Conservation (phyloP, 2,329 filamentous ascomycete species). For the Fusarium udum region DNA sequence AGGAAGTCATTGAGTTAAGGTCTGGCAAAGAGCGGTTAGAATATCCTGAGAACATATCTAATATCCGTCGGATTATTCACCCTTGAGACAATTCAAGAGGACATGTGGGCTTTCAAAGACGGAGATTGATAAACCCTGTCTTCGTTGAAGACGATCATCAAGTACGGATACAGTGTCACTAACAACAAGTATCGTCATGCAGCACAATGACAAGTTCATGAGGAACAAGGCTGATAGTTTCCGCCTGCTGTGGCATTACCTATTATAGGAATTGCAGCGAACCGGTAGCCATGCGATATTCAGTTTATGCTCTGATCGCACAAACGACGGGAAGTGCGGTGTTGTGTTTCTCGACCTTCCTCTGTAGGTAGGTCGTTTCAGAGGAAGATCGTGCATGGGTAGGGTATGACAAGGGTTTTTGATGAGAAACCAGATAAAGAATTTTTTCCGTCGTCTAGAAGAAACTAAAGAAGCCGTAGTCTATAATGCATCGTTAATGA, state of each 20-base stretch:
- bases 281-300: constrained; percentile 26
- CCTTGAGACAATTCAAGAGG: background rate
- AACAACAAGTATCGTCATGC: background rate
- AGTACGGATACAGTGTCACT: constrained; percentile 13
- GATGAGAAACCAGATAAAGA: background rate
- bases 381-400: constrained; percentile 16
- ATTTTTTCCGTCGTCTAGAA: constrained; percentile 3
- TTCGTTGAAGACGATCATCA: constrained; percentile 6
- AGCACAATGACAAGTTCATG: background rate
- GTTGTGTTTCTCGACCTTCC: constrained; percentile 24
- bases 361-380: constrained; percentile 35
- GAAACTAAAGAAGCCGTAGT: background rate
- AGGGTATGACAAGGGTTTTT: constrained; percentile 14
- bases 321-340: constrained; percentile 29
- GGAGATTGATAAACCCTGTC: constrained; percentile 5
- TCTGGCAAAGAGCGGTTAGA: background rate
- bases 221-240: constrained; percentile 27
- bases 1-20: background rate
- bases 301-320: constrained; percentile 11
- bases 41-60: background rate
- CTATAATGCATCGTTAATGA: background rate
- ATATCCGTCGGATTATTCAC: background rate
- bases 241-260: constrained; percentile 27
- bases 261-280: constrained; percentile 41
- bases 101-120: constrained; percentile 7